Evolutionary conservation across 2,329 filamentous ascomycete species (phyloP), one percentile per base, ranked within the genome.

Genomic region (Sclerotinia minor): DNA sequence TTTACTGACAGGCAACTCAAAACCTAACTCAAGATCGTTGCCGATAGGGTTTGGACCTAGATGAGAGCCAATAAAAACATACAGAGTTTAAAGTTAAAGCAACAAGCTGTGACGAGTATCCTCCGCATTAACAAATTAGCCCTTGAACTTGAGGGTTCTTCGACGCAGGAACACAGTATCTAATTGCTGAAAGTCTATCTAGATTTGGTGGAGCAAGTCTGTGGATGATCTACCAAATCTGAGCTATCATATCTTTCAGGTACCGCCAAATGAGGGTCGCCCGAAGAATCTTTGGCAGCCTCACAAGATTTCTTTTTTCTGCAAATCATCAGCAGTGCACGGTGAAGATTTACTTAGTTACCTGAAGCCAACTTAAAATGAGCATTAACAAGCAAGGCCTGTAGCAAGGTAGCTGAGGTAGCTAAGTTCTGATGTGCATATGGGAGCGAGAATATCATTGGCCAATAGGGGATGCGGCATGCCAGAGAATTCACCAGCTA

Each of bases 1-100:
- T 72, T 71, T 69, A 67, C 68, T 70, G 65, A 71, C 52, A 54
- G 54, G 69, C 67, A 65, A 21, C 50, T 68, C 63, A 69, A 69
- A 64, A 69, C 71, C 67, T 69, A 54, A 44, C 57, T 45, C 19
- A 35, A 67, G 57, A 47, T 38, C 57, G 54, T n/a, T 24, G 35
- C n/a, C 58, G 29, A 65, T 41, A 58, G 32, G 21, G 2, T 35
- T 35, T 29, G 49, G 19, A 32, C 8, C 24, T 49, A 45, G 35
- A 45, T 26, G 38, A 61, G 55, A 60, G 13, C 55, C 67, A 55
- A 50, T 52, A 35, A 11, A 50, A 50, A 47, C 26, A n/a, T 61
- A 32, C n/a, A 38, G 13, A 41, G 35, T 55, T 57, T 38, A 45
- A 53, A 45, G 58, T 50, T 41, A 58, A 68, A 58, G 69, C 67